A percentile compares a stretch with the other conserved stretches of the same genome.
These are phyloP conservation scores for Acorus calamus DNA, from an alignment of 106 monocot genomes.

Conservation along the genomic window DNA sequence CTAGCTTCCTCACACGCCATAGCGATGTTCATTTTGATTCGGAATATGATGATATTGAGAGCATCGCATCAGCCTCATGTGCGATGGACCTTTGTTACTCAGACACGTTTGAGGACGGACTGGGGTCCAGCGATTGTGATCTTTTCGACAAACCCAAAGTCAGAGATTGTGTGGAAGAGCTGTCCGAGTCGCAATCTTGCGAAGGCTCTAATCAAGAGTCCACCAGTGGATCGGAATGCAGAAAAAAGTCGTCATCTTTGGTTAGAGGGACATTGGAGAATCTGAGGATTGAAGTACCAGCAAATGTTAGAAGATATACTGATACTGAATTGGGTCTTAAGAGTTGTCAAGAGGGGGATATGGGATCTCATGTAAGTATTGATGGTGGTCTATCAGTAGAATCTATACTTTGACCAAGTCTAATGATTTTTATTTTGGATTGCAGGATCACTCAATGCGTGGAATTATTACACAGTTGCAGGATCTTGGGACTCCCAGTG, in stretches of 20 bases:
- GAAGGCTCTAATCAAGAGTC: conserved; percentile 5
- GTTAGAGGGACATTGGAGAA: conserved; percentile 54
- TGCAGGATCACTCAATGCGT: conserved; percentile 25
- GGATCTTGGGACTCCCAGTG: conserved; percentile 68
- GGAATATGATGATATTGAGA: conserved; percentile 46
- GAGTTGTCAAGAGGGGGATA: too few species aligned
- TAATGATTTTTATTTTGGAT: background rate
- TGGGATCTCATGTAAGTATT: too few species aligned
- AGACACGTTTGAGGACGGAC: conserved; percentile 37
- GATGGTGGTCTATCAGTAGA: too few species aligned
- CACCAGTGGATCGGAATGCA: background rate
- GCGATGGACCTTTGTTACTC: conserved; percentile 41
- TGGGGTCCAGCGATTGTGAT: conserved; percentile 40
- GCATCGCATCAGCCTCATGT: conserved; percentile 40
- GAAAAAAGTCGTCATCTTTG: conserved; percentile 12
- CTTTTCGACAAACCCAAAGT: conserved; percentile 25
- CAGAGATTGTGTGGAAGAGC: conserved; percentile 27
- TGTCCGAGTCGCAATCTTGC: conserved; percentile 3
- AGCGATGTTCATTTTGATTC: conserved; percentile 16
- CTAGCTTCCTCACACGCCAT: conserved; percentile 22
- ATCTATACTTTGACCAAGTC: background rate
- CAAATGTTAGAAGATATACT: conserved; percentile 1
- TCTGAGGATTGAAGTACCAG: conserved; percentile 38
- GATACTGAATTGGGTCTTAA: background rate
- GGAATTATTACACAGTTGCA: conserved; percentile 18